phyloP scores from a whole-genome alignment of 179 eudicot species.

The Beta macrorhiza region DNA sequence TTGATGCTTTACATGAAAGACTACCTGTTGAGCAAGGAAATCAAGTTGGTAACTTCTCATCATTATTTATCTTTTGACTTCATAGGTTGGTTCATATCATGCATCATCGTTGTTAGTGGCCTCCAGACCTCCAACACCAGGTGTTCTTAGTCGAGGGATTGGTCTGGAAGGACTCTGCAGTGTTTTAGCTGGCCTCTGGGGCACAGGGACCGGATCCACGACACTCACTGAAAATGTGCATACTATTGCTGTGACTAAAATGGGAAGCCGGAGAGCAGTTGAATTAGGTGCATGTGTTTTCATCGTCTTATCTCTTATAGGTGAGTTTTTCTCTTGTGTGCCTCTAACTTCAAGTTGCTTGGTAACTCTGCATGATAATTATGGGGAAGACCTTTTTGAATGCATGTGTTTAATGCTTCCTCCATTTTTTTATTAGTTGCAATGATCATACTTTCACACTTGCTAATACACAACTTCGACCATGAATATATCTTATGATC shows the following conservation, averaged over 20 bases:
- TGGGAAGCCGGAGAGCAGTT: conserved; percentile 95
- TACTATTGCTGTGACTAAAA: conserved; percentile 95
- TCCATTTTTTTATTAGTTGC: too few species aligned
- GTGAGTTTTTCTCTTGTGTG: conserved; percentile 36
- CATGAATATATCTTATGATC: too few species aligned
- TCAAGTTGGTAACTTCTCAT: background rate
- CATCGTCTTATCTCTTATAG: conserved; percentile 76
- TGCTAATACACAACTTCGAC: too few species aligned
- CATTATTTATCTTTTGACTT: background rate
- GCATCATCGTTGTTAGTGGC: conserved; percentile 87
- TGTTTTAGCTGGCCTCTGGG: conserved; percentile 90
- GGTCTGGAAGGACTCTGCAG: conserved; percentile 91
- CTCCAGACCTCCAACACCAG: conserved; percentile 91
- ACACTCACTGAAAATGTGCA: conserved; percentile 93
- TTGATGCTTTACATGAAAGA: background rate
- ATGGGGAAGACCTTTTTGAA: background rate
- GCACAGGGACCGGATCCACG: conserved; percentile 87
- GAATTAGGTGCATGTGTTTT: conserved; percentile 82
- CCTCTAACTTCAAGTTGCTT: background rate
- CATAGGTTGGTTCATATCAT: conserved; percentile 90
- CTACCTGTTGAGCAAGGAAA: background rate
- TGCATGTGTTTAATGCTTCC: background rate
- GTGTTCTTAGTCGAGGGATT: conserved; percentile 85
- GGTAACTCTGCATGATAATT: background rate
- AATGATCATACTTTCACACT: too few species aligned